Base-by-base conservation (phyloP, 352 stramenopile species). In the Globisporangium nagaii region DNA sequence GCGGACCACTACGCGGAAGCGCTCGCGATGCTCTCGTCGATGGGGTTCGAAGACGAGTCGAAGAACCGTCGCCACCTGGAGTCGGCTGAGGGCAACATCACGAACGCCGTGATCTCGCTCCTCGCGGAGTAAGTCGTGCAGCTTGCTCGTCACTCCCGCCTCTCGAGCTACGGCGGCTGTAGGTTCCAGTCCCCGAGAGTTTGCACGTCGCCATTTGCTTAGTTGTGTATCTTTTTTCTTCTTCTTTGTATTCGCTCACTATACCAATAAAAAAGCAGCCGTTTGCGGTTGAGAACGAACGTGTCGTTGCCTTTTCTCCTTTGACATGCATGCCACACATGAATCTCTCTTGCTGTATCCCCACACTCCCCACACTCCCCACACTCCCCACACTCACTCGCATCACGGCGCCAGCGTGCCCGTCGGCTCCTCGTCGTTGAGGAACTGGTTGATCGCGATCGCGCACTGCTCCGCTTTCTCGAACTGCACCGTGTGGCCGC, bases 401-500 rank as follows among this genome's bases (percentile, higher is more conserved):
- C n/a, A n/a, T n/a, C n/a, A n/a, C n/a, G n/a, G n/a, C n/a, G n/a
- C n/a, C 0, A 28, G 19, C 28, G 42, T 32, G 2, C 51, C 35
- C 1, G 44, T 54, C 10, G 47, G 56, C 15, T 57, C 56, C 19
- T 62, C 53, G 46, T 53, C 59, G 1, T 57, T 53, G 7, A 88
- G 40, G 32, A 88, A 84, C 50, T 72, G 60, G 62, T 88, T 88
- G 63, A 90, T 86, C 17, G 76, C 76, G 19, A 60, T 64, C 6
- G 76, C 79, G 43, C 68, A 80, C 44, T 84, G 73, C 0, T 64
- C 63, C 49, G 79, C 30, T 27, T 75, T 82, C 44, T 91, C 80
- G 43, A 88, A 75, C 53, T 91, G 80, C 44, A 91, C 36, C 46
- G 74, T 75, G 60, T 91, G 80, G 3, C 80, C 80, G 41, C 78